Base-by-base conservation (phyloP, 495 filamentous ascomycete genomes). In the Annulohypoxylon stygium region DNA sequence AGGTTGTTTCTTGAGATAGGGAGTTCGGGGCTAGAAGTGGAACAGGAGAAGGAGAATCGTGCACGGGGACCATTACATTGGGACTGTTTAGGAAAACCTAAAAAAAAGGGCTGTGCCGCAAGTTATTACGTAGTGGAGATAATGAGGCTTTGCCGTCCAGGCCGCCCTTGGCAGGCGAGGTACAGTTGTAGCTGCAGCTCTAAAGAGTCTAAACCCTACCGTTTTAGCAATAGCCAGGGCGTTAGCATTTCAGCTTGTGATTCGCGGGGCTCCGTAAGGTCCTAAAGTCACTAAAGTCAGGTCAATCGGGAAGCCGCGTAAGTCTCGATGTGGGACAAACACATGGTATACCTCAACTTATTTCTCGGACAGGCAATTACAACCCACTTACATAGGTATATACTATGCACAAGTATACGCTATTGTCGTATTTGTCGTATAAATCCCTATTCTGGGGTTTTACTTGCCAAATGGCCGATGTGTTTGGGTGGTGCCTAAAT, bases 101-200 rank as follows among this genome's bases (percentile, higher is more conserved):
- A 53, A 36, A 62, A 69, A 65, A 53, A 65, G 30, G 25, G 48
- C 62, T 61, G 61, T 37, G 69, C 54, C 48, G 55, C 62, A 54
- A 54, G 39, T 65, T 71, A 65, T 65, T 71, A 66, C 45, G 47
- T 57, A 66, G 69, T 50, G 65, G 65, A 6, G 25, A 68, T 61
- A 43, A 51, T 61, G 65, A 68, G 65, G 65, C 65, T 68, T 68
- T 61, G 65, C 65, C 57, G 65, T 68, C 39, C 69, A 60, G 65
- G 39, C 65, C 57, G 65, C 61, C 39, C 69, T 65, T 71, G 39
- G 62, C 62, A 55, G 55, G n/a, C 39, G 18, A 71, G n/a, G 36
- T 43, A 47, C 43, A 18, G 43, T 47, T 47, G 43, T 47, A 20
- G 43, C 43, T 47, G n/a, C 43, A 47, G 43, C 43, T 47, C 5